Conservation (phyloP, 805 yeast genomes). For the Yamadazyma sp. region DNA sequence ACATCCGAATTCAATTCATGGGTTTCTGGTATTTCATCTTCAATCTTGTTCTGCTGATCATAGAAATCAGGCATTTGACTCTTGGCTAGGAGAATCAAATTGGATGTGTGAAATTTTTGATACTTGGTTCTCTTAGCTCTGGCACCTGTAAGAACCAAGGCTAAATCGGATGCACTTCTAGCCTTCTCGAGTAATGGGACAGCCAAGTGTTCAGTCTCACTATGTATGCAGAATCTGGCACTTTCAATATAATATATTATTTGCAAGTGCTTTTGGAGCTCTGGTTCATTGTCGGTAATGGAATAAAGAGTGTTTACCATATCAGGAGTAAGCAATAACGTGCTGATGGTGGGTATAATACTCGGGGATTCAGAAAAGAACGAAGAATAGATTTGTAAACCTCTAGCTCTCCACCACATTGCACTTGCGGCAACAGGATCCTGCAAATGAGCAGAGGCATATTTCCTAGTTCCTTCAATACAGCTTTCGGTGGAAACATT, state of each 20-base stretch:
- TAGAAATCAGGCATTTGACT: constrained; percentile 32
- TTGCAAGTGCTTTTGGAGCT: constrained; percentile 37
- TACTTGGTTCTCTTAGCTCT: constrained; percentile 84
- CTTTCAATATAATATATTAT: constrained; percentile 61
- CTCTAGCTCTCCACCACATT: constrained; percentile 77
- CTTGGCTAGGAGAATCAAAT: constrained; percentile 74
- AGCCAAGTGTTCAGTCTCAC: constrained; percentile 62
- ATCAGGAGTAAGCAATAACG: constrained; percentile 37
- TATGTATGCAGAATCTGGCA: constrained; percentile 62
- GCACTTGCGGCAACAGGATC: constrained; percentile 47
- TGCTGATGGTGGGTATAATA: constrained; percentile 41
- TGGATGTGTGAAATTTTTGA: constrained; percentile 70
- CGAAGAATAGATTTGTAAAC: constrained; percentile 61
- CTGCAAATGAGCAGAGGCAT: constrained; percentile 10
- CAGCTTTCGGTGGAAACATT: constrained; percentile 5
- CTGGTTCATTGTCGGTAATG: constrained; percentile 28
- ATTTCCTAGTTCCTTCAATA: constrained; percentile 11
- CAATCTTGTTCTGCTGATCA: constrained; percentile 15
- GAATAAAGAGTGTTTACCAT: constrained; percentile 30
- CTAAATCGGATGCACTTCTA: constrained; percentile 56
- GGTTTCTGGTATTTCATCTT: constrained; percentile 45
- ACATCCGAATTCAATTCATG: constrained; percentile 72
- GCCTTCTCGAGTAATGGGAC: constrained; percentile 56
- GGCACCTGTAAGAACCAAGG: constrained; percentile 78
- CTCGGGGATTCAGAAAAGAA: constrained; percentile 64